Conservation (phyloP, 1,284 basidiomycete species). For the Ceratobasidium sp. region DNA sequence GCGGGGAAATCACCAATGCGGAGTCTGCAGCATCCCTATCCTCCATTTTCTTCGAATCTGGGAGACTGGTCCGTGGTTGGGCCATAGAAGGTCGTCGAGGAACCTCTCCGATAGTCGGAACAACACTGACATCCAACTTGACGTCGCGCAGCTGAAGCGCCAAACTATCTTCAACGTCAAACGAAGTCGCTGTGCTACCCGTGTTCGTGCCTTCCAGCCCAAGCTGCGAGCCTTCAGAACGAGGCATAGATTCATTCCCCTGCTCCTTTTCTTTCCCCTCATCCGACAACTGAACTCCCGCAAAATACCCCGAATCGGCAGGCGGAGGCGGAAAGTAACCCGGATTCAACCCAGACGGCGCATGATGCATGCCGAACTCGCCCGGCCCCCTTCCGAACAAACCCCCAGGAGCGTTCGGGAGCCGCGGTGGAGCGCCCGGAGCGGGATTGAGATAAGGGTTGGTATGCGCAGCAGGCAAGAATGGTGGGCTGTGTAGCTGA, state of each 20-base stretch:
- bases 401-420: constrained; percentile 18
- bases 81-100: constrained; percentile 8
- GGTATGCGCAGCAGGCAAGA: constrained; percentile 20
- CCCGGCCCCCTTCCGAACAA: constrained; percentile 32
- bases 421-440: constrained; percentile 35
- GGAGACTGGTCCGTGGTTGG: constrained; percentile 14
- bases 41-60: constrained; percentile 16
- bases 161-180: constrained; percentile 35
- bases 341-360: constrained; percentile 26
- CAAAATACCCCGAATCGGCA: constrained; percentile 38
- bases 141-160: constrained; percentile 38
- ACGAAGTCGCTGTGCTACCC: constrained; percentile 36
- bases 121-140: constrained; percentile 13
- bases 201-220: constrained; percentile 17
- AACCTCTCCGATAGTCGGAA: constrained; percentile 9
- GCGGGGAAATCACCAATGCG: constrained; percentile 30
- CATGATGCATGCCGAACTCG: constrained; percentile 40
- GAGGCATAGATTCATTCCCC: constrained; percentile 18
- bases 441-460: constrained; percentile 44
- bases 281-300: neutral
- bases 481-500: constrained; percentile 41
- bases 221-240: constrained; percentile 23
- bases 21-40: constrained; percentile 4
- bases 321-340: constrained; percentile 34
- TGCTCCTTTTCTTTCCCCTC: constrained; percentile 31